Base-by-base conservation (phyloP, 2,329 filamentous ascomycete species). In the Colletotrichum euphorbiae region DNA sequence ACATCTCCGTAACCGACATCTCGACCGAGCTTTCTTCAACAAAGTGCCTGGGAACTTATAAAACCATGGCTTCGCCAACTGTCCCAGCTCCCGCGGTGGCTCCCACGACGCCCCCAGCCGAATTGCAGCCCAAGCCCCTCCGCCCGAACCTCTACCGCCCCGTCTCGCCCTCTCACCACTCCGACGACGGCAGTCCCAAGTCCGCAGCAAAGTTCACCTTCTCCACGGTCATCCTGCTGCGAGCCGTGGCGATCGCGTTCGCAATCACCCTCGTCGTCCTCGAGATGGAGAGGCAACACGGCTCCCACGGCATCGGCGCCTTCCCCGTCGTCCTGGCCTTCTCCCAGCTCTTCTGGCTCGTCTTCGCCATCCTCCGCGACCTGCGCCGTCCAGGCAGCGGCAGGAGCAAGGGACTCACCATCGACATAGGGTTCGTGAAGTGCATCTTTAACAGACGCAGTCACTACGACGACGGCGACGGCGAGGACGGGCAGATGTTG, bases 11-110 rank as follows among this genome's bases (percentile, higher is more conserved):
- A 2, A 21, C n/a, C 33, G 24, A 24, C 46, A 52, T 63, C 42
- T 31, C n/a, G n/a, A 33, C 12, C 51, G 61, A 45, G 67, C 48
- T 66, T n/a, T 36, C 58, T 24, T 69, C 52, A 13, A 67, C 58
- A 45, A 68, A 70, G 19, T 63, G n/a, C n/a, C 59, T 67, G 4
- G 58, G 67, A 4, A 58, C 64, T 12, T 55, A 67, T 21, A 42
- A 33, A 9, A 69, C 42, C 19, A 69, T 69, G 67, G 33, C 59
- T n/a, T 52, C 46, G 33, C 42, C 58, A 7, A 42, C 40, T 2
- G 13, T 24, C 7, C 17, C 17, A 28, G 11, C 56, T 17, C 19
- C 50, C 36, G 31, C 21, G 28, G 31, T 42, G 17, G 57, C 28
- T 17, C 33, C 57, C 43, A 17, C 45, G 43, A 15, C 62, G 31